Percentiles rank a stretch among this genome's conserved stretches.
Conservation (phyloP, 208 protist genomes). For the Wallacemonas sp. region DNA sequence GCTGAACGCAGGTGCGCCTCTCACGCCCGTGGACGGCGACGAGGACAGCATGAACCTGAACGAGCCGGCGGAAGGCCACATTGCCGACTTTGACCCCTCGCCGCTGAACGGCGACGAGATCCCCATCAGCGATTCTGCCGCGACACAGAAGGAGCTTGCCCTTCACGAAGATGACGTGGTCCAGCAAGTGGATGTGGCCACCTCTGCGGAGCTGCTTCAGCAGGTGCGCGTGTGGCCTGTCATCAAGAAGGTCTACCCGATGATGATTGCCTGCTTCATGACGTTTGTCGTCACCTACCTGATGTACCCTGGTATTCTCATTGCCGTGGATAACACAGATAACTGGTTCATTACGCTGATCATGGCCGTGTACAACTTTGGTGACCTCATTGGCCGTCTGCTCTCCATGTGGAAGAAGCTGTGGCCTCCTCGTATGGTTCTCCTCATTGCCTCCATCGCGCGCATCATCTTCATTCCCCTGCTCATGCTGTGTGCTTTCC, state of each 20-base stretch:
- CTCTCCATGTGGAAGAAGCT: conserved; percentile 45
- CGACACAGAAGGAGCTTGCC: conserved; percentile 8
- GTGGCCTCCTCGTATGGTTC: conserved; percentile 38
- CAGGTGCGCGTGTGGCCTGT: conserved; percentile 58
- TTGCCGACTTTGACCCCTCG: not conserved
- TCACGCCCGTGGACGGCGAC: not conserved
- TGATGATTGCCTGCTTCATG: conserved; percentile 76
- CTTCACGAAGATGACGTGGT: not conserved
- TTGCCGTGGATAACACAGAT: conserved; percentile 50
- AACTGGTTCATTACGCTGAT: conserved; percentile 78
- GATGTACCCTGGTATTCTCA: conserved; percentile 75
- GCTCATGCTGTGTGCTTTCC: conserved; percentile 62
- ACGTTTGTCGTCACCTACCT: conserved; percentile 72
- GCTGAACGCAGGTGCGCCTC: not conserved
- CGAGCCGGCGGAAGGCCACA: conserved; percentile 5
- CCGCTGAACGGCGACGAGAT: too few species aligned
- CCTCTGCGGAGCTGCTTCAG: conserved; percentile 70
- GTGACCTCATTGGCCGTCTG: conserved; percentile 59
- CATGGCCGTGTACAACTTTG: conserved; percentile 72
- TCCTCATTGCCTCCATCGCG: conserved; percentile 37
- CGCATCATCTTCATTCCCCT: conserved; percentile 77
- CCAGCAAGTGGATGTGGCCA: conserved; percentile 19
- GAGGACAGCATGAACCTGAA: too few species aligned
- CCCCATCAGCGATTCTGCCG: too few species aligned
- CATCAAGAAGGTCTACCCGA: conserved; percentile 69